These are phyloP conservation scores for Ambrosia artemisiifolia DNA, from an alignment of 129 eudicot genomes.

Conservation along the genomic window DNA sequence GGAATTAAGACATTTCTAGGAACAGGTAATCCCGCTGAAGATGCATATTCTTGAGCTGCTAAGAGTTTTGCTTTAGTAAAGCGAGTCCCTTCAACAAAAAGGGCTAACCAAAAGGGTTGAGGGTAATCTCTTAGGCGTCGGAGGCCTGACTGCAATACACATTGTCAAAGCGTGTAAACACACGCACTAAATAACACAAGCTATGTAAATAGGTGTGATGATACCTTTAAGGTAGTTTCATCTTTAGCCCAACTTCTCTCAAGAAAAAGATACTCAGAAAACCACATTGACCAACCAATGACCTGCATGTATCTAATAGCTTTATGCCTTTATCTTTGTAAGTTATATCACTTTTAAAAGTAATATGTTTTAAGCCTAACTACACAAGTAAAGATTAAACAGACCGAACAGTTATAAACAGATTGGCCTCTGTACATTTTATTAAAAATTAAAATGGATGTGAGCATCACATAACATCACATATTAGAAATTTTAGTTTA, in stretches of 20 bases:
- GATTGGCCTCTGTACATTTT: not conserved
- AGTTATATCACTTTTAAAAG: not conserved
- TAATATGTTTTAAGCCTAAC: not conserved
- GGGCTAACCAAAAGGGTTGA: constrained; percentile 88
- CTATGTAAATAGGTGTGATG: constrained; percentile 1
- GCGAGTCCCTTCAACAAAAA: constrained; percentile 92
- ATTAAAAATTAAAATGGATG: no score
- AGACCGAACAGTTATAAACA: not conserved
- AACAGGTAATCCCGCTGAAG: constrained; percentile 73
- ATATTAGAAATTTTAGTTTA: no score
- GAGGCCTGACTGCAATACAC: constrained; percentile 59
- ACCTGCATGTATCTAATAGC: constrained; percentile 53
- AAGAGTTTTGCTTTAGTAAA: constrained; percentile 84
- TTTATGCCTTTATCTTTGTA: no score
- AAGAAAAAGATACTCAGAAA: constrained; percentile 93
- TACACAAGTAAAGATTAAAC: constrained; percentile 5
- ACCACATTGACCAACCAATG: constrained; percentile 99
- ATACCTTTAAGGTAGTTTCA: constrained; percentile 83
- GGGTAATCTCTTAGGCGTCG: constrained; percentile 78
- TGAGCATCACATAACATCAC: no score
- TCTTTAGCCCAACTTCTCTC: constrained; percentile 99
- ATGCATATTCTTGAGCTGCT: constrained; percentile 93
- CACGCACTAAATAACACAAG: not conserved
- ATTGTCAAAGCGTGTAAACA: constrained; percentile 8
- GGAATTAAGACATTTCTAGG: constrained; percentile 93